Percentiles rank a stretch among this genome's conserved stretches.
Conservation (phyloP, 495 filamentous ascomycete genomes). For the Lepidopterella palustris region DNA sequence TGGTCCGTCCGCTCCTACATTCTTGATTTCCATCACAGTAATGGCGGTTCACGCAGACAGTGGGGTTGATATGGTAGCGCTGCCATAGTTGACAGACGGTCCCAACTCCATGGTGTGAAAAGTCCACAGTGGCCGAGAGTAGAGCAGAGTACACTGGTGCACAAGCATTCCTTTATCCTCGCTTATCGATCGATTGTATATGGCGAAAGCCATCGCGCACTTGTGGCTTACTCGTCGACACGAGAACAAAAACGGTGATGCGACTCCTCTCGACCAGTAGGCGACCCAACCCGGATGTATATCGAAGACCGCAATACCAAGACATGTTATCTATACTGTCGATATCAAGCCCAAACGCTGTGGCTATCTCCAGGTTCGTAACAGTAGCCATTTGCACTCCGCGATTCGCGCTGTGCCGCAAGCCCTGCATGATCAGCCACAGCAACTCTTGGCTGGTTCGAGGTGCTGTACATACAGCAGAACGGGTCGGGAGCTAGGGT, state of each 20-base stretch:
- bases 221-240: neutral
- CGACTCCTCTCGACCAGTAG: neutral
- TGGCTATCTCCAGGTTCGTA: neutral
- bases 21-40: neutral
- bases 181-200: neutral
- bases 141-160: neutral
- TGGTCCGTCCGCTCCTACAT: neutral
- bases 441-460: neutral
- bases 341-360: neutral
- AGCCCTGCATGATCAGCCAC: neutral
- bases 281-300: too few relatives aligned
- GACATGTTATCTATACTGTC: too few relatives aligned
- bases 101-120: neutral
- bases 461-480: neutral
- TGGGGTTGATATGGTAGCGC: too few relatives aligned
- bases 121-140: neutral
- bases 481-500: neutral
- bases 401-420: neutral
- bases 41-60: too few relatives aligned
- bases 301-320: too few relatives aligned
- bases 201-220: neutral
- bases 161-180: neutral
- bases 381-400: neutral
- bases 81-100: too few relatives aligned
- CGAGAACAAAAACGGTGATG: neutral